Evolutionary conservation across 208 protist genomes (phyloP).

Genomic region (Leishmania gerbilli): DNA sequence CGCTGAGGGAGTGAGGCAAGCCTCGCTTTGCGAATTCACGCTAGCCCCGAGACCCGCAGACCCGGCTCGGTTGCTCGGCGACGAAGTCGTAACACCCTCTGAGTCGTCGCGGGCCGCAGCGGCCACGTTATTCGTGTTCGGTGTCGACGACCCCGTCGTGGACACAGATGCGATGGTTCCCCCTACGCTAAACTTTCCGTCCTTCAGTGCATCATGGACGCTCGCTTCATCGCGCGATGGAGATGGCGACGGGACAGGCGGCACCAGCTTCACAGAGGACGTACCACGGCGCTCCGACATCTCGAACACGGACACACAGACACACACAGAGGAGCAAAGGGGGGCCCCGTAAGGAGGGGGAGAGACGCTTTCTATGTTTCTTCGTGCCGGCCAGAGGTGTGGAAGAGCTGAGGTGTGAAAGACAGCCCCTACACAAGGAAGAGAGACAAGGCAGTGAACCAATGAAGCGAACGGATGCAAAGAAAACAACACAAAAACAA

Average conservation of each 20-base stretch:
- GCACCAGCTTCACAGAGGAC: constrained; percentile 23
- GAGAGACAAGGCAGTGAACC: not conserved
- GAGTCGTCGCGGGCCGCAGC: constrained; percentile 10
- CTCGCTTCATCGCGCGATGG: constrained; percentile 16
- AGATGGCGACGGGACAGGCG: constrained; percentile 36
- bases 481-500: not conserved
- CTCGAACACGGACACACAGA: not conserved
- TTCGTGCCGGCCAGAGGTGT: not conserved
- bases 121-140: constrained; percentile 14
- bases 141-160: constrained; percentile 16
- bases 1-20: constrained; percentile 8
- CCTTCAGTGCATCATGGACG: not conserved
- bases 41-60: constrained; percentile 1
- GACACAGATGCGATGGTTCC: constrained; percentile 8
- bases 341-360: not conserved
- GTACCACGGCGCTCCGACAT: constrained; percentile 27
- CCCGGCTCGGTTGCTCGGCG: not conserved
- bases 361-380: not conserved
- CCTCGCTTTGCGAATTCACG: constrained; percentile 1
- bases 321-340: not conserved
- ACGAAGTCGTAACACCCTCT: constrained; percentile 12
- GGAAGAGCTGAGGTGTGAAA: not conserved
- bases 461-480: not conserved
- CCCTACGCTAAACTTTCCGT: constrained; percentile 13
- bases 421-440: not conserved